Base-by-base conservation (phyloP, 2,329 filamentous ascomycete genomes). In the Lojkania enalia region DNA sequence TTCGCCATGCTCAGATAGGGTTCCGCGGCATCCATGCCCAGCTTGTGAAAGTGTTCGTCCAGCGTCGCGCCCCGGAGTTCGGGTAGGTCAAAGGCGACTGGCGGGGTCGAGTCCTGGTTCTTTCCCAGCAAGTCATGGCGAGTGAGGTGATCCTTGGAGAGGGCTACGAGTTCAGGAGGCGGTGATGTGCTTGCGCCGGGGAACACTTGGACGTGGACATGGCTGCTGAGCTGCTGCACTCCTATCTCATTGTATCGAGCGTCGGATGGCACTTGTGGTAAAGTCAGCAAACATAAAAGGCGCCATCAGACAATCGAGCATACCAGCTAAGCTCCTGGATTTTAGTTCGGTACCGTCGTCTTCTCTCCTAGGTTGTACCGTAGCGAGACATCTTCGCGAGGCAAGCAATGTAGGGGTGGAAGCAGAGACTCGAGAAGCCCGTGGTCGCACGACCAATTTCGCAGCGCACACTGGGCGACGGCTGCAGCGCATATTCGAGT, bases 41-140 rank as follows among this genome's bases (percentile, higher is more conserved):
- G 80, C 64, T 83, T 90, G 72, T 90, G 78, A 63, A 99, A 99
- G 71, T 99, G 95, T 66, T 97, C 91, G 67, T 99, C 94, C 9
- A 99, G 76, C 0, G 87, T 89, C 20, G 79, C 67, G 12, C 94
- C 94, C 48, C 90, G 86, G 1, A 99, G 77, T 1, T 77, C 70
- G 0, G 94, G 94, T 3, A 97, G 74, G 58, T 96, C 85, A 67
- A 99, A 96, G 9, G 83, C 87, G 61, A 99, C 85, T 1, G 94
- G 89, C 37, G 70, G 67, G 3, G 67, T 67, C 38, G 81, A 82
- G 69, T 95, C 90, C 60, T 87, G 90, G 54, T 90, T 95, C 77
- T 96, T 97, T 27, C 90, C 94, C 12, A 91, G 78, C 13, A 99
- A 76, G 19, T 96, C 88, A 76, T 99, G 94, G 29, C 88, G 84